phyloP scores from a whole-genome alignment of 495 filamentous ascomycete species.

The Entonaema liquescens region DNA sequence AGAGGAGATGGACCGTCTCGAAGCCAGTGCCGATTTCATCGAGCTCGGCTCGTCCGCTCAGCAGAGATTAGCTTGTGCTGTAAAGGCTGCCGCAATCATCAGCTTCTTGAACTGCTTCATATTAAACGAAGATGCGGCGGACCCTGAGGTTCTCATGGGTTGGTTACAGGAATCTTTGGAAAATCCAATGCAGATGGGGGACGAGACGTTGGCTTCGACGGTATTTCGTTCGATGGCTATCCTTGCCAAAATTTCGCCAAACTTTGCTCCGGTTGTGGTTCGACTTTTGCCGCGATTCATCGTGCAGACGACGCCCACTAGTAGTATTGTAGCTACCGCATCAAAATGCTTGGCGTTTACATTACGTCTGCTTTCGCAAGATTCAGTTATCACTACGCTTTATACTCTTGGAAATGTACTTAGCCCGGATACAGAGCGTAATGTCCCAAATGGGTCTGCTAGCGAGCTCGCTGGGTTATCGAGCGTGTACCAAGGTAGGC shows the following conservation, averaged over 20 bases:
- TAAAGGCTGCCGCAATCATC: slow-evolving; percentile 82
- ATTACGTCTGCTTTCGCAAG: slow-evolving; percentile 81
- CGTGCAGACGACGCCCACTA: slow-evolving; percentile 75
- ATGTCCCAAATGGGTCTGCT: slow-evolving; percentile 47
- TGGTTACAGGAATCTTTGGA: slow-evolving; percentile 85
- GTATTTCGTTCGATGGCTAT: slow-evolving; percentile 84
- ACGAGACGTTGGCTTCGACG: slow-evolving; percentile 73
- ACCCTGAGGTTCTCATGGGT: slow-evolving; percentile 78
- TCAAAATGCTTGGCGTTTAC: slow-evolving; percentile 83
- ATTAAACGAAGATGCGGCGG: slow-evolving; percentile 79
- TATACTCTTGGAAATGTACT: slow-evolving; percentile 94
- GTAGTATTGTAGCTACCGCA: slow-evolving; percentile 72
- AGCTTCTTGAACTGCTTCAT: slow-evolving; percentile 86
- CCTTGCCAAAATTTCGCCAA: slow-evolving; percentile 74
- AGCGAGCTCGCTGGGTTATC: slow-evolving; percentile 49
- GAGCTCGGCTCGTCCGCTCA: slow-evolving; percentile 86
- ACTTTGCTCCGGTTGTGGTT: slow-evolving; percentile 76
- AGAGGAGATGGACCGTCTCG: slow-evolving; percentile 85
- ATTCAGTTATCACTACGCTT: slow-evolving; percentile 91
- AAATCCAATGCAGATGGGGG: slow-evolving; percentile 82
- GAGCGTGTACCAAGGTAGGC: slow-evolving; percentile 61
- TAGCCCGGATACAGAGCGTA: slow-evolving; percentile 68
- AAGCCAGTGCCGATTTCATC: slow-evolving; percentile 88
- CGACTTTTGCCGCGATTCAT: slow-evolving; percentile 85
- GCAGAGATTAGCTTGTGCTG: slow-evolving; percentile 83